Evolutionary conservation across 73 alveolate species (phyloP), one percentile per base, ranked within the genome.

Genomic region (Paramecium octaurelia): DNA sequence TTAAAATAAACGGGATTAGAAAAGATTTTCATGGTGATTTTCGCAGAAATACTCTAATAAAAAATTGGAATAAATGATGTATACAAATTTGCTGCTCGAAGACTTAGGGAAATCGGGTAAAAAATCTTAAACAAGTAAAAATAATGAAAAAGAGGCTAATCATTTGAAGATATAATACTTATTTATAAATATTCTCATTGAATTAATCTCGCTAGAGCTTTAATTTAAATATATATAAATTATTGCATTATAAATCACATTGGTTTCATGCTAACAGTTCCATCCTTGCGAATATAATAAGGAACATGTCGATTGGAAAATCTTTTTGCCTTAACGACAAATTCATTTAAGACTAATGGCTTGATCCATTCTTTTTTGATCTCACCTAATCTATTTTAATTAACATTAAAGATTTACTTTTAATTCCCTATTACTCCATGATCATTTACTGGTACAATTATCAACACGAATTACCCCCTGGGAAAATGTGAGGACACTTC

Each of bases 401-500:
- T 11, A 14, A 23, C 27, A 23, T 20, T 46, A 31, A 27, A 27
- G 6, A 42, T 34, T 23, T 80, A 80, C 91, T 48, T 80, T 80
- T 43, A 11, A 80, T 80, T 43, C 9, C 91, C 91, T 11, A 48
- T 10, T 20, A 80, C 75, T 14, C 91, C 91, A 23, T 59, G 31
- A 48, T 80, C 91, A 42, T 80, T 36, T 40, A 80, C 73, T 24
- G 91, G 91, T 35, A 80, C 91, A 44, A 80, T 44, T 24, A 80
- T 20, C 6, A 80, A 20, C 23, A 80, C 31, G 20, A 80, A 80
- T 48, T 31, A 44, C 6, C 91, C 91, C 24, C 54, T 44, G 1
- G 91, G 91, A 46, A 80, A 80, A 48, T 80, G 91, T 0, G 91
- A 80, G 57, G 91, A 80, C 21, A 80, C 91, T 44, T 80, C 91